Evolutionary conservation across 2,329 filamentous ascomycete species (phyloP), one percentile per base, ranked within the genome.

Genomic region (Alternaria postmessia): DNA sequence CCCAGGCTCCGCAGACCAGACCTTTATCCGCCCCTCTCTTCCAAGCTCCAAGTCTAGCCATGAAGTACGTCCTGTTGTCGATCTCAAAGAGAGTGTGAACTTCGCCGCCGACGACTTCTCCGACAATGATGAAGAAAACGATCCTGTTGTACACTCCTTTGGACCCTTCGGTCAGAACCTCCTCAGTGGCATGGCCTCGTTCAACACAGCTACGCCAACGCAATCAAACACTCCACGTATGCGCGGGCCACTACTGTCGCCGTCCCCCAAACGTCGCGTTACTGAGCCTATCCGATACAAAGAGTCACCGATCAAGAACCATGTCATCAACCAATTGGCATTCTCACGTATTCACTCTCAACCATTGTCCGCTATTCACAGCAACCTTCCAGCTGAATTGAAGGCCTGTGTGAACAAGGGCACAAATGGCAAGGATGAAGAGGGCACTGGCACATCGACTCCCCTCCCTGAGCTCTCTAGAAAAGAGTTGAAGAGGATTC

Each of bases 241-340:
- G 24, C 75, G 69, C 32, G 66, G 70, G n/a, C 65, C 68, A 20
- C 54, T 71, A 43, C 57, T 70, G 8, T 73, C 75, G 2, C 71
- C 71, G 14, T 78, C 78, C 34, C 74, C 77, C 14, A 69, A 72
- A 57, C 71, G 68, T 41, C 59, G 70, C 54, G 63, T 64, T 41
- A 38, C 63, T 12, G 72, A 75, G 24, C 63, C 67, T 59, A 48
- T 66, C 20, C 65, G 66, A 38, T 73, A 78, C 67, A 76, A 80
- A 55, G 72, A 77, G 34, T 72, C 71, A 79, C 81, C 80, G 79
- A 79, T 95, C 65, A 86, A 86, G 70, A 96, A 97, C 78, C 95
- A 99, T 75, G 89, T 96, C 63, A 87, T 95, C 76, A 98, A 98
- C 79, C 95, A 99, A 80, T 87, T 99, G 30, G 95, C 95, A 32